phyloP scores from a whole-genome alignment of 2,329 filamentous ascomycete genomes.

The Diaporthe sp. region DNA sequence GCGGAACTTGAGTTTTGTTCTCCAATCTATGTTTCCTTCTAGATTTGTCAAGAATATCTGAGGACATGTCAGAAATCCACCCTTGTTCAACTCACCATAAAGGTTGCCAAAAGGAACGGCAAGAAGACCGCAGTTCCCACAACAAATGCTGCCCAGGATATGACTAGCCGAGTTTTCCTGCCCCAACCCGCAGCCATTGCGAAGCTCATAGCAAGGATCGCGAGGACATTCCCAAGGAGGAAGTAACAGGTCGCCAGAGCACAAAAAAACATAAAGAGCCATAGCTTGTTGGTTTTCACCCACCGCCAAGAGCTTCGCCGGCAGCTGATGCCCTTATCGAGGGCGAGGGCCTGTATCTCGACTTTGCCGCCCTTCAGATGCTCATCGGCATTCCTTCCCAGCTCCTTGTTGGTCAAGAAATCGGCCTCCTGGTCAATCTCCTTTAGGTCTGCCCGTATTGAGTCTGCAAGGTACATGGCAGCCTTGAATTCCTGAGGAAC shows the following conservation, averaged over 20 bases:
- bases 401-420: neutral
- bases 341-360: neutral
- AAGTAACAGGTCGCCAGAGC: neutral
- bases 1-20: too few relatives aligned
- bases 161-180: neutral
- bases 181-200: constrained; percentile 10
- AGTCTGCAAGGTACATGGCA: neutral
- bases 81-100: neutral
- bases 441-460: neutral
- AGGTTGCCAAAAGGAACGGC: neutral
- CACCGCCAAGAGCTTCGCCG: neutral
- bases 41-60: too few relatives aligned
- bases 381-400: neutral
- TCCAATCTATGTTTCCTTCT: too few relatives aligned
- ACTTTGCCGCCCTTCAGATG: constrained; percentile 2
- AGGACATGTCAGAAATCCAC: too few relatives aligned
- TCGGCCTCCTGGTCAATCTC: neutral
- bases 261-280: neutral
- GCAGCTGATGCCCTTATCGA: neutral
- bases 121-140: neutral
- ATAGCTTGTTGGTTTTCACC: constrained; percentile 12
- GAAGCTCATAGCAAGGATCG: neutral
- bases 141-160: neutral
- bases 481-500: constrained; percentile 5
- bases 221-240: neutral